Percentiles rank a stretch among this genome's conserved stretches.
These are phyloP conservation scores for Pseudonectria buxi DNA, from an alignment of 2,329 filamentous ascomycete species.

Conservation along the genomic window DNA sequence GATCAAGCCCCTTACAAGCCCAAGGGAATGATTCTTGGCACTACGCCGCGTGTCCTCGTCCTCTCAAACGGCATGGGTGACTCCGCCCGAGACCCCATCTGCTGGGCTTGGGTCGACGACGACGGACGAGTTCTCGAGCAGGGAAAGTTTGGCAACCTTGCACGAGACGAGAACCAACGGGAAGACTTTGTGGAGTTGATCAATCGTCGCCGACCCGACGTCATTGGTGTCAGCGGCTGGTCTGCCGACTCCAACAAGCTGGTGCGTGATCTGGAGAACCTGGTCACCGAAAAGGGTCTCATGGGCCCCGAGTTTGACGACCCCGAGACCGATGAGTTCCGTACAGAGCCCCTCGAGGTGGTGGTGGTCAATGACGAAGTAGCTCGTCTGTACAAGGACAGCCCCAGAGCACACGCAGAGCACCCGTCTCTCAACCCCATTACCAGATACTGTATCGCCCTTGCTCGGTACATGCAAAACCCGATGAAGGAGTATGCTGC, in stretches of 20 bases:
- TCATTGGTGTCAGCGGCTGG: constrained; percentile 83
- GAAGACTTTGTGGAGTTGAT: constrained; percentile 73
- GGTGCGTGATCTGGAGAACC: constrained; percentile 69
- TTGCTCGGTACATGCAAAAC: constrained; percentile 89
- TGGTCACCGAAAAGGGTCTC: constrained; percentile 72
- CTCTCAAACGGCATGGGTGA: constrained; percentile 80
- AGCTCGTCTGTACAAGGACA: constrained; percentile 91
- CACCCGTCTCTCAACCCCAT: constrained; percentile 74
- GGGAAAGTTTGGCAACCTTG: constrained; percentile 77
- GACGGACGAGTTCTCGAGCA: constrained; percentile 84
- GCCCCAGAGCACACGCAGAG: constrained; percentile 68
- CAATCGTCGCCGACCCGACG: constrained; percentile 75
- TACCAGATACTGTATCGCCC: constrained; percentile 79
- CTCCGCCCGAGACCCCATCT: constrained; percentile 66
- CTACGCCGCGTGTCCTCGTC: constrained; percentile 77
- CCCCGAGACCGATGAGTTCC: constrained; percentile 64
- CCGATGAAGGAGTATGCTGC: constrained; percentile 95
- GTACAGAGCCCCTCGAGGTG: constrained; percentile 76
- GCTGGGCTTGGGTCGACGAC: constrained; percentile 90
- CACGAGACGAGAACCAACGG: constrained; percentile 58
- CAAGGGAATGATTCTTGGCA: constrained; percentile 84
- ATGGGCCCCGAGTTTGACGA: constrained; percentile 79
- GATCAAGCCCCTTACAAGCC: constrained; percentile 97
- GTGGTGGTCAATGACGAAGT: constrained; percentile 94
- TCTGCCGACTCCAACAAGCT: constrained; percentile 80